Evolutionary conservation across 1,284 basidiomycete genomes (phyloP), one percentile per base, ranked within the genome.

Genomic region (Cerrena zonata): DNA sequence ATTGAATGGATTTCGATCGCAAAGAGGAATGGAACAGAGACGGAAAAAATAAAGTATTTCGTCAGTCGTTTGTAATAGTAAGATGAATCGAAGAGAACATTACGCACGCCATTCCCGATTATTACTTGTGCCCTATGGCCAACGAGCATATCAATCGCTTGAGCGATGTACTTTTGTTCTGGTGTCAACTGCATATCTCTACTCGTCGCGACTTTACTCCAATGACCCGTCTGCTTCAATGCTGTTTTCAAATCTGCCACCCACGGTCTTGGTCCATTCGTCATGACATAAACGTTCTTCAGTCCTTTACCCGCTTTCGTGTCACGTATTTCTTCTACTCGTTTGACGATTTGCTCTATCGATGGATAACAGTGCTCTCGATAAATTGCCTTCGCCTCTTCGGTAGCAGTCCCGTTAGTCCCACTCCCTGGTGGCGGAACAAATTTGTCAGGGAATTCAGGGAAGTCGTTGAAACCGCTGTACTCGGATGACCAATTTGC

Each of bases 221-320:
- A 67, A 24, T 54, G 53, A 19, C 53, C 53, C 24, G 25, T 55
- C 37, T 30, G 45, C 43, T 47, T 38, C 27, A 81, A 56, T 23
- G 69, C 73, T 0, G 52, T 49, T 56, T 72, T 72, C 22, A 84
- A 67, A 52, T 77, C 70, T 1, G 57, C 38, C 23, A 70, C 45
- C 61, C 71, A 73, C 46, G 60, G 63, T 30, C 38, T 49, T 19
- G 69, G 59, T 1, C 70, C 81, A 47, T 84, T 82, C 34, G 81
- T 81, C 74, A 82, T 74, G 45, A 84, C 66, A 56, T 77, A 81
- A 22, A 82, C 45, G 47, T 59, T 59, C 53, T 62, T 58, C 47
- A 77, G 54, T 36, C 56, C 61, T 13, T 36, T 30, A 24, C 54
- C 60, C 5, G 58, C 59, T 13, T 47, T 56, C 45, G 50, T 58